These are phyloP conservation scores for Chlamydomonas applanata DNA, from an alignment of 139 green algal species.

Conservation along the genomic window DNA sequence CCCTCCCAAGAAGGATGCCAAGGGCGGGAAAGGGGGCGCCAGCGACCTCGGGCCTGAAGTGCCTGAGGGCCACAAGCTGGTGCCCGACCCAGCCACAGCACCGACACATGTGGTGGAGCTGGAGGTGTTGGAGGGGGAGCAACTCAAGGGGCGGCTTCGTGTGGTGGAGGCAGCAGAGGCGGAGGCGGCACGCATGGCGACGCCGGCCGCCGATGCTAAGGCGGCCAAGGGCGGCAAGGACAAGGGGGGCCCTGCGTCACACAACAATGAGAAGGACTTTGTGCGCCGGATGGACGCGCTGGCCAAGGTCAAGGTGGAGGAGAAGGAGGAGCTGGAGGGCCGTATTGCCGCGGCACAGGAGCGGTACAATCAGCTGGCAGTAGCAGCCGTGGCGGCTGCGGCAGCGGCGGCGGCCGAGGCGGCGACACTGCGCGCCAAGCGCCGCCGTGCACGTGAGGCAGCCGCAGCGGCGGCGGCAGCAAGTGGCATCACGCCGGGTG, in stretches of 20 bases:
- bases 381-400: background rate
- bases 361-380: slow-evolving; percentile 7
- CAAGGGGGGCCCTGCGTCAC: slow-evolving; percentile 1
- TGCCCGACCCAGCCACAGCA: slow-evolving; percentile 11
- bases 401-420: slow-evolving; percentile 20
- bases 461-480: background rate
- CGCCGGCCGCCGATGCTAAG: background rate
- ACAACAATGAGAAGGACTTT: slow-evolving; percentile 55
- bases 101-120: slow-evolving; percentile 33
- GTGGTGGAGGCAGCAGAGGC: slow-evolving; percentile 30
- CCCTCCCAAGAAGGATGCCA: background rate
- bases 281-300: slow-evolving; percentile 21
- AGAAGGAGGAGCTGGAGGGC: slow-evolving; percentile 30
- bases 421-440: slow-evolving; percentile 29
- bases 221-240: slow-evolving; percentile 3
- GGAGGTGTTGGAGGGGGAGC: slow-evolving; percentile 20
- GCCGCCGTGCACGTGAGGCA: slow-evolving; percentile 7
- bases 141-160: slow-evolving; percentile 24
- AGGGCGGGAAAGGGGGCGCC: slow-evolving; percentile 1
- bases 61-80: slow-evolving; percentile 18
- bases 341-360: slow-evolving; percentile 14
- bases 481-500: background rate
- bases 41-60: slow-evolving; percentile 9
- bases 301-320: slow-evolving; percentile 25
- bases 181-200: slow-evolving; percentile 16